These are phyloP conservation scores for Zanthoxylum bungeanum DNA, from an alignment of 345 rosid species.

Conservation along the genomic window DNA sequence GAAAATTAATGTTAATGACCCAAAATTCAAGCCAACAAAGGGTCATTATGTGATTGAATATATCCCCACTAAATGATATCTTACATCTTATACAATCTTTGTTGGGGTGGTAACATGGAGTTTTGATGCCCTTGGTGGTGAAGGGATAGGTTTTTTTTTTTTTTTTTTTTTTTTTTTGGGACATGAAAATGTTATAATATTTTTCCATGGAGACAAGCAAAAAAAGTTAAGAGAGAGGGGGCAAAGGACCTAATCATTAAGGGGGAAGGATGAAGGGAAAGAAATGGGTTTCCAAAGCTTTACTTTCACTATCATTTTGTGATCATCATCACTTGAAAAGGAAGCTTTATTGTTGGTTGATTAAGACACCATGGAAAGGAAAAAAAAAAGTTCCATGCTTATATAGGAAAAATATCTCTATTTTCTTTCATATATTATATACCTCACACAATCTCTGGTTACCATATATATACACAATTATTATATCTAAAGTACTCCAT, in stretches of 20 bases:
- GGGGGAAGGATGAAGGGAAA: slow-evolving; percentile 34
- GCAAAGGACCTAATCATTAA: slow-evolving; percentile 31
- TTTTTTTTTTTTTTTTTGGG: no score
- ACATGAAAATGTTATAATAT: background rate
- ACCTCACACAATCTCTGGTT: background rate
- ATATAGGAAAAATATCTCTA: background rate
- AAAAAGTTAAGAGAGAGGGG: background rate
- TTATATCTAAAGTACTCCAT: no score
- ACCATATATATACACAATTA: background rate
- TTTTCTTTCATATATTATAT: background rate
- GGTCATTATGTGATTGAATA: slow-evolving; percentile 25
- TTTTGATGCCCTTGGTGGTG: slow-evolving; percentile 4
- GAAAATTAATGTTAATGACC: slow-evolving; percentile 19
- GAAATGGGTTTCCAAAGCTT: slow-evolving; percentile 28
- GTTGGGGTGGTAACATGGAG: slow-evolving; percentile 5
- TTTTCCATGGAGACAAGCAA: slow-evolving; percentile 16
- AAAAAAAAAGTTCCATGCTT: background rate
- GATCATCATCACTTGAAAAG: slow-evolving; percentile 41
- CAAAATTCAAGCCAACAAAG: slow-evolving; percentile 26
- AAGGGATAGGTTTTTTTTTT: background rate
- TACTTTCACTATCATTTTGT: slow-evolving; percentile 31
- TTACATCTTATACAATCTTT: background rate
- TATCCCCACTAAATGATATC: background rate
- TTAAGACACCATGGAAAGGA: slow-evolving; percentile 1
- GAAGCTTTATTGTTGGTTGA: slow-evolving; percentile 37